Base-by-base conservation (phyloP, 2,329 filamentous ascomycete genomes). In the Talaromyces verruculosus region DNA sequence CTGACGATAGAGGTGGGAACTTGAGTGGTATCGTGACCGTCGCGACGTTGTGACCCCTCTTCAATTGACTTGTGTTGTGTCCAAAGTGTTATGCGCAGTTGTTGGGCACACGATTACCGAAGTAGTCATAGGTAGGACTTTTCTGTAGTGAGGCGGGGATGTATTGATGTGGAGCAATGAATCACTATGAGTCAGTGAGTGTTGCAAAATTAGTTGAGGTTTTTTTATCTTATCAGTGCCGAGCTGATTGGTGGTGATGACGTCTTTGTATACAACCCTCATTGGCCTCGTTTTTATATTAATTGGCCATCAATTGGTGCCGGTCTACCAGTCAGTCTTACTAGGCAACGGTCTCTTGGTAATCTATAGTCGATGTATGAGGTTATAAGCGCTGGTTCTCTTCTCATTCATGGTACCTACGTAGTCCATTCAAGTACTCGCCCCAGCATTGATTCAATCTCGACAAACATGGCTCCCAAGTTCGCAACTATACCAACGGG, bases 401-500 rank as follows among this genome's bases (percentile, higher is more conserved):
- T 30, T 30, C 41, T 1, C 5, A 1, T 30, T 28, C 1, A 51
- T 28, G 13, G 17, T 37, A 22, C n/a, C 25, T 25, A 25, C 25
- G 25, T 49, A 35, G 33, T 35, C 3, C 22, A 15, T 25, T 19
- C 28, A 7, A 33, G 7, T 33, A 22, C 6, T 17, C 53, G 2
- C 1, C 22, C n/a, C 30, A 37, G 8, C 30, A 10, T 55, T n/a
- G 10, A 55, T 39, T 8, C 33, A 8, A 37, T 49, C 39, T n/a
- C 51, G 11, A 33, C 25, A 64, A 10, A 5, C 25, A 76, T 76
- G 74, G 61, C 71, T 61, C 57, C 70, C 3, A 65, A 71, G 39
- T 79, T 72, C 45, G 68, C 68, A 51, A 72, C 68, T 7, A 62
- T 80, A 4, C 81, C 81, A 15, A 63, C 75, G 30, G 70, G 72